Evolutionary conservation across 2,329 filamentous ascomycete genomes (phyloP).

Genomic region (Neonectria neomacrospora): DNA sequence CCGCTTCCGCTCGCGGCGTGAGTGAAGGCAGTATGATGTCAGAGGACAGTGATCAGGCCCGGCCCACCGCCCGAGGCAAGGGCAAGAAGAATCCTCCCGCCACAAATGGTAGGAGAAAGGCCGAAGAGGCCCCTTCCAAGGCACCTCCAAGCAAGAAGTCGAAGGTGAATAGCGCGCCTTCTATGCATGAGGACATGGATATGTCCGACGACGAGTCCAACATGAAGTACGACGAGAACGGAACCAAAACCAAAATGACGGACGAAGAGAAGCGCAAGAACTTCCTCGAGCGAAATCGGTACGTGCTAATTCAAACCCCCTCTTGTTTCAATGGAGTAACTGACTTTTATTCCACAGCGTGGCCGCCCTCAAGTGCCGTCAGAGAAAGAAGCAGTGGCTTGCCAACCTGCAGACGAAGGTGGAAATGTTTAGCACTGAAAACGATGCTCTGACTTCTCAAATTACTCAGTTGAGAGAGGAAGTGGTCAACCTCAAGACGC

Average conservation of each 20-base stretch:
- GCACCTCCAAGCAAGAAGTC: conserved; percentile 75
- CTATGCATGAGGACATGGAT: conserved; percentile 57
- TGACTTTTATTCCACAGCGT: conserved; percentile 67
- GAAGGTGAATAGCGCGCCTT: conserved; percentile 57
- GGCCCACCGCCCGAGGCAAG: conserved; percentile 72
- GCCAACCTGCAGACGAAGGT: conserved; percentile 95
- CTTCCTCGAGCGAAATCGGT: conserved; percentile 96
- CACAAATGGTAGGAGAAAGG: conserved; percentile 80
- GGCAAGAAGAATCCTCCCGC: conserved; percentile 72
- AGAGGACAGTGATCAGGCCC: conserved; percentile 77
- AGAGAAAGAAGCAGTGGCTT: conserved; percentile 99
- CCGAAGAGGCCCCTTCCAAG: conserved; percentile 73
- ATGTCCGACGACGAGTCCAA: conserved; percentile 64
- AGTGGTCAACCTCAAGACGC: conserved; percentile 92
- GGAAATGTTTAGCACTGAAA: conserved; percentile 91
- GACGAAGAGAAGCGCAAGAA: conserved; percentile 99
- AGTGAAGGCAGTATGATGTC: conserved; percentile 79
- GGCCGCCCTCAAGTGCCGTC: conserved; percentile 94
- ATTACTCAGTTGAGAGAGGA: conserved; percentile 90
- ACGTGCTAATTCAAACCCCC: conserved; percentile 49
- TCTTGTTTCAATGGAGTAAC: conserved; percentile 10
- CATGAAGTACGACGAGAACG: conserved; percentile 40
- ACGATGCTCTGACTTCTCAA: conserved; percentile 85
- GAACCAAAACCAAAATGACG: conserved; percentile 44
- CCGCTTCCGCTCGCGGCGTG: conserved; percentile 61